These are phyloP conservation scores for Symbiodinium natans DNA, from an alignment of 73 alveolate genomes.

Conservation along the genomic window DNA sequence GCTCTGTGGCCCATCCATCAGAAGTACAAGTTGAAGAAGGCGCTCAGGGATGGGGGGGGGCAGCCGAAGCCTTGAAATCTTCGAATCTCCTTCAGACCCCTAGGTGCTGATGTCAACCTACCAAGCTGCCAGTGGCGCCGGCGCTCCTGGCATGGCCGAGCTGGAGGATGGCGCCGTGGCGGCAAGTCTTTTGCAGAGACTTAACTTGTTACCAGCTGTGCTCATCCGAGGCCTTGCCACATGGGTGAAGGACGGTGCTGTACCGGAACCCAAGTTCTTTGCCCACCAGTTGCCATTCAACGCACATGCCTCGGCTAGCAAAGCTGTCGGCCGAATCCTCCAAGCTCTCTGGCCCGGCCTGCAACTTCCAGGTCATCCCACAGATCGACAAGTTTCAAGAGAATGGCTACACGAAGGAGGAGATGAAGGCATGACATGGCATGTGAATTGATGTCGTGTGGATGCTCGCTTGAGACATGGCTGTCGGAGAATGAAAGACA, in stretches of 20 bases:
- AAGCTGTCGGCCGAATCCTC: too few species aligned
- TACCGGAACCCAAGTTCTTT: constrained; percentile 83
- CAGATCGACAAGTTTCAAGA: constrained; percentile 92
- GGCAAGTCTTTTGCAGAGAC: neutral
- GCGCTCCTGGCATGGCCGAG: constrained; percentile 92
- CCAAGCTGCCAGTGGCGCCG: constrained; percentile 94
- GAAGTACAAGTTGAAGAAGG: constrained; percentile 93
- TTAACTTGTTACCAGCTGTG: too few species aligned
- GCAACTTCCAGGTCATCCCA: constrained; percentile 91
- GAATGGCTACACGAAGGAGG: constrained; percentile 94
- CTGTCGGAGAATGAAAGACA: too few species aligned
- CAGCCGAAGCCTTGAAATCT: too few species aligned
- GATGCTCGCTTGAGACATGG: too few species aligned
- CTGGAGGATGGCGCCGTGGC: constrained; percentile 69
- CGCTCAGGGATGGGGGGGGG: neutral
- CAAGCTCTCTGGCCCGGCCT: too few species aligned
- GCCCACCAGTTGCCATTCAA: constrained; percentile 94
- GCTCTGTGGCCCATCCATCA: constrained; percentile 94
- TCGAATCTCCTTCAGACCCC: too few species aligned
- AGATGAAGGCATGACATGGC: constrained; percentile 53
- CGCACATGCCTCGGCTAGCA: neutral
- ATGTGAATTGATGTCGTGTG: too few species aligned
- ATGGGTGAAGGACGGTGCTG: constrained; percentile 92
- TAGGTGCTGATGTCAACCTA: constrained; percentile 94
- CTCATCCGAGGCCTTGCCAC: constrained; percentile 45